phyloP scores from a whole-genome alignment of 805 yeast species.

The Cyberlindnera nakhonratchasimensis region DNA sequence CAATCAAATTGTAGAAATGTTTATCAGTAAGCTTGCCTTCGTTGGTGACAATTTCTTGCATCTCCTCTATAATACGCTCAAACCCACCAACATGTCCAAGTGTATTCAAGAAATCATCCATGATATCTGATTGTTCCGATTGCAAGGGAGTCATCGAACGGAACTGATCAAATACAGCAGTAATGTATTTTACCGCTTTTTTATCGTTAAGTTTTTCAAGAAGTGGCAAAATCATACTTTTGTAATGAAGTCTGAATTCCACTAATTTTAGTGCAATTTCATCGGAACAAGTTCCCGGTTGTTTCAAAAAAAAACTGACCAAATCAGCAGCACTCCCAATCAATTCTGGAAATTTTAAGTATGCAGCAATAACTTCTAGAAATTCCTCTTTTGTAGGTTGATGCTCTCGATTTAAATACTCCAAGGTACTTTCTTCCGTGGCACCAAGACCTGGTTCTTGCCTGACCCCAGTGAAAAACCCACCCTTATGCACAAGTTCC shows the following conservation, averaged over 20 bases:
- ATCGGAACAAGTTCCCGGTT: conserved; percentile 17
- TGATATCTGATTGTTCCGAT: conserved; percentile 20
- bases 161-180: conserved; percentile 19
- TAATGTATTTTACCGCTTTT: conserved; percentile 17
- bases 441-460: conserved; percentile 22
- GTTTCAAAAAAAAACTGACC: conserved; percentile 26
- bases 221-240: conserved; percentile 25
- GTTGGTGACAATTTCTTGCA: conserved; percentile 12
- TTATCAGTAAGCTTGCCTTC: conserved; percentile 21
- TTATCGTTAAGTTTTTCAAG: conserved; percentile 16
- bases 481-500: conserved; percentile 27
- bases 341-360: conserved; percentile 15
- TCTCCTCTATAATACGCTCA: conserved; percentile 10
- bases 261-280: conserved; percentile 22
- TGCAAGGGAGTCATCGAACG: conserved; percentile 15
- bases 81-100: conserved; percentile 20
- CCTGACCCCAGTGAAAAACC: conserved; percentile 18
- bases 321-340: conserved; percentile 14
- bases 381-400: conserved; percentile 28
- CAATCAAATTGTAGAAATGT: conserved; percentile 27
- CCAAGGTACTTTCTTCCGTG: conserved; percentile 30
- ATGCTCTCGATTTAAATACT: conserved; percentile 29
- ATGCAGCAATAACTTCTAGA: conserved; percentile 26
- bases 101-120: conserved; percentile 20
- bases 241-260: conserved; percentile 26